Base-by-base conservation (phyloP, 2,329 filamentous ascomycete genomes). In the Ceratocystis albifundus region DNA sequence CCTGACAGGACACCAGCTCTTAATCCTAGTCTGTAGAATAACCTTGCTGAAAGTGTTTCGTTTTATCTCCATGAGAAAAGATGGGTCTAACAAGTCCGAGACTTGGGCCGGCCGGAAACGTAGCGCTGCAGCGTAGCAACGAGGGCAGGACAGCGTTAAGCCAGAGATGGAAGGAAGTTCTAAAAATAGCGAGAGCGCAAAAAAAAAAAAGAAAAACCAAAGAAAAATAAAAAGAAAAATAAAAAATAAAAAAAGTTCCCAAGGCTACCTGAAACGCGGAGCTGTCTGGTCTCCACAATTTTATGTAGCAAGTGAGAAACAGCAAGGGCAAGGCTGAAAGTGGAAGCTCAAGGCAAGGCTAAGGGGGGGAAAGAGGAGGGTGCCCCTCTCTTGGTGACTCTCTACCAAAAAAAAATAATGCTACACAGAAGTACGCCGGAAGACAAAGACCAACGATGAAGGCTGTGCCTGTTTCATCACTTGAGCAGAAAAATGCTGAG, bases 381-480 rank as follows among this genome's bases (percentile, higher is more conserved):
- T n/a, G 28, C 0, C 20, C 25, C 50, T 55, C n/a, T 55, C 28
- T 7, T 22, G 1, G 22, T 57, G 53, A 2, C 53, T 17, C 10
- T 28, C 25, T 30, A 5, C 10, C 28, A 25, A 55, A 55, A 25
- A 25, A 25, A 55, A 25, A 25, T 22, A 55, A 55, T 15, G 25
- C 50, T 15, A 28, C 36, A 62, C 46, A 48, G 20, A 50, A 50
- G 22, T 20, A 25, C 8, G 25, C n/a, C 7, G 48, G 22, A 25
- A 50, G n/a, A 22, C 48, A 50, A 10, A 50, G 25, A 8, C 22
- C 10, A 63, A n/a, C 2, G 28, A 32, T 30, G 61, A 28, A 63
- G 61, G 61, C 61, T 63, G 61, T 63, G 61, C 36, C 45, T 63
- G 61, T 63, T 63, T 63, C 53, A 57, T 50, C n/a, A 20, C 48